A percentile compares a stretch with the other conserved stretches of the same genome.
Conservation (phyloP, 441 rosid species). For the Erysimum pusillum region DNA sequence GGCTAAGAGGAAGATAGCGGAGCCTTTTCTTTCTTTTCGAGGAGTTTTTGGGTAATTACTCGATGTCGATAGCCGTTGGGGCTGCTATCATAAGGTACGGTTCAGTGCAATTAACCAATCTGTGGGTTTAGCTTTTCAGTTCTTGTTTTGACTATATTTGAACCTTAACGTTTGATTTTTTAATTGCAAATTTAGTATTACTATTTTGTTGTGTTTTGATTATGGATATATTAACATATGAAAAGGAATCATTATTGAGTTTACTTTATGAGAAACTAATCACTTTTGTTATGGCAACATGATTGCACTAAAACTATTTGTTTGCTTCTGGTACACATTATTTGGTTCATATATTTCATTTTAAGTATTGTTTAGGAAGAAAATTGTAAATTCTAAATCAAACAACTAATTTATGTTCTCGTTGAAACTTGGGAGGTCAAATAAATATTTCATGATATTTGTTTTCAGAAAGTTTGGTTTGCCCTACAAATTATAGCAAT, state of each 20-base stretch:
- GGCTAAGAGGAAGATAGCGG: neutral
- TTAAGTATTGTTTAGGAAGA: neutral
- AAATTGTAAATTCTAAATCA: too few species aligned
- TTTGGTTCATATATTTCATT: neutral
- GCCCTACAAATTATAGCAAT: neutral
- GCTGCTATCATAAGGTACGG: conserved; percentile 14
- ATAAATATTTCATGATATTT: neutral
- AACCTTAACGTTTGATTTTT: conserved; percentile 11
- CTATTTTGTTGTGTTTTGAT: neutral
- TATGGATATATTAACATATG: neutral
- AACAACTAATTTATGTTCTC: too few species aligned
- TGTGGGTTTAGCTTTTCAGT: neutral
- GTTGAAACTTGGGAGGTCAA: neutral
- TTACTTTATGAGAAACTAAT: neutral
- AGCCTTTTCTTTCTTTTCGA: neutral
- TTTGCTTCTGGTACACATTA: conserved; percentile 5
- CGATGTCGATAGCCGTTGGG: conserved; percentile 19
- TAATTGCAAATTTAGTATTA: neutral
- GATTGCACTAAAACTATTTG: conserved; percentile 8
- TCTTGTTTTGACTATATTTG: conserved; percentile 5
- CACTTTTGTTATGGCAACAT: conserved; percentile 14
- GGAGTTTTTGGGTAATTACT: conserved; percentile 20
- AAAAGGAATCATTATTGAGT: neutral
- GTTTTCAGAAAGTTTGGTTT: neutral
- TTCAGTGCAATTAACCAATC: neutral